Conservation (phyloP, 108 stramenopile species). For the Hondaea fermentalgiana region DNA sequence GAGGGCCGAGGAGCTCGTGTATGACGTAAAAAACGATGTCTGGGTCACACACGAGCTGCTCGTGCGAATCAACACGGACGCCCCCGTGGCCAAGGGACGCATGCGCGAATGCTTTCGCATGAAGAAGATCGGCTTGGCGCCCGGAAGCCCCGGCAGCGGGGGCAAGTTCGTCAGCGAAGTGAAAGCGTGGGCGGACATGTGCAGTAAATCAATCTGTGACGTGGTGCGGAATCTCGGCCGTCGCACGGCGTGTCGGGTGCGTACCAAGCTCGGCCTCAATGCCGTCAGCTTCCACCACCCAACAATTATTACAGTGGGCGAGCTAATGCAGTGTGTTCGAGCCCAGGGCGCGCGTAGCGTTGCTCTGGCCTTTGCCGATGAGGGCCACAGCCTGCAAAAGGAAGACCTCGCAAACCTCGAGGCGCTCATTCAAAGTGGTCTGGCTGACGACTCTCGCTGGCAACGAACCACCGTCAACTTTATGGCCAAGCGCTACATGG, state of each 20-base stretch:
- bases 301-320: neutral
- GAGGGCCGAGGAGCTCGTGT: neutral
- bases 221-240: neutral
- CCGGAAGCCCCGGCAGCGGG: neutral
- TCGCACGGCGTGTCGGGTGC: neutral
- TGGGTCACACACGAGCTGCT: neutral
- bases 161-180: neutral
- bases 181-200: neutral
- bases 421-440: neutral
- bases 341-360: neutral
- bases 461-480: neutral
- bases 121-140: neutral
- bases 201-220: neutral
- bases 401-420: neutral
- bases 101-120: conserved; percentile 11
- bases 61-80: neutral
- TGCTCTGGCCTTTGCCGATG: neutral
- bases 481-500: conserved; percentile 14
- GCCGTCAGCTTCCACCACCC: neutral
- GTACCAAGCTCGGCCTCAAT: neutral
- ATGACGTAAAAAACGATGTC: neutral
- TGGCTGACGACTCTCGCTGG: neutral
- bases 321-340: neutral
- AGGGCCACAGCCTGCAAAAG: neutral
- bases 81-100: conserved; percentile 5